Evolutionary conservation across 768 basidiomycete species (phyloP).

Genomic region (Leccinum incarnatum): DNA sequence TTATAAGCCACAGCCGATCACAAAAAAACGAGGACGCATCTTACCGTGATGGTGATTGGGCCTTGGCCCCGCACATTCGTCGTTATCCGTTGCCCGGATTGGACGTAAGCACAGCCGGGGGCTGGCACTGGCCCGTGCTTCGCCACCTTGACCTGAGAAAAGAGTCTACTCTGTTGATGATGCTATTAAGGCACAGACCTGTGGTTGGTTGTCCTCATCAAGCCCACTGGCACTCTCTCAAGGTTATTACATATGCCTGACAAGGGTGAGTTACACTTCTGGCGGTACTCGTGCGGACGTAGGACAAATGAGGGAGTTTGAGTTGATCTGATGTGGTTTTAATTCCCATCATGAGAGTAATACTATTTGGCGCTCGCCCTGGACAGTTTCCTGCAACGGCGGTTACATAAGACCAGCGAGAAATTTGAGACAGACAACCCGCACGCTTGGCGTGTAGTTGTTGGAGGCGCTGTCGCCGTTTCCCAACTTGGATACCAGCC

Average conservation of each 20-base stretch:
- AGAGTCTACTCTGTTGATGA: background rate
- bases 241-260: background rate
- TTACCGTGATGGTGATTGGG: slow-evolving; percentile 15
- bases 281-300: background rate
- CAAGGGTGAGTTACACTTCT: background rate
- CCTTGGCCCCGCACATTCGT: slow-evolving; percentile 21
- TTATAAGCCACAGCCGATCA: slow-evolving; percentile 15
- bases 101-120: background rate
- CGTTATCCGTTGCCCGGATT: slow-evolving; percentile 8
- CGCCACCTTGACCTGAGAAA: slow-evolving; percentile 2
- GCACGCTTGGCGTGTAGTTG: background rate
- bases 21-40: slow-evolving; percentile 4
- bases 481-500: background rate
- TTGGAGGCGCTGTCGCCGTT: background rate
- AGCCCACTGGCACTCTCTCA: background rate
- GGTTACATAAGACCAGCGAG: background rate
- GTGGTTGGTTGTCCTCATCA: background rate
- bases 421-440: background rate
- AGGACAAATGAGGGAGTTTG: slow-evolving; percentile 1
- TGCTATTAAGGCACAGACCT: slow-evolving; percentile 6
- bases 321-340: slow-evolving; percentile 13
- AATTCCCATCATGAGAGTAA: slow-evolving; percentile 6
- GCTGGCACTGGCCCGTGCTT: background rate
- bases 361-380: no score
- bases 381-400: background rate